Evolutionary conservation across 1,284 basidiomycete genomes (phyloP), one percentile per base, ranked within the genome.

Genomic region (Wallemia hederae): DNA sequence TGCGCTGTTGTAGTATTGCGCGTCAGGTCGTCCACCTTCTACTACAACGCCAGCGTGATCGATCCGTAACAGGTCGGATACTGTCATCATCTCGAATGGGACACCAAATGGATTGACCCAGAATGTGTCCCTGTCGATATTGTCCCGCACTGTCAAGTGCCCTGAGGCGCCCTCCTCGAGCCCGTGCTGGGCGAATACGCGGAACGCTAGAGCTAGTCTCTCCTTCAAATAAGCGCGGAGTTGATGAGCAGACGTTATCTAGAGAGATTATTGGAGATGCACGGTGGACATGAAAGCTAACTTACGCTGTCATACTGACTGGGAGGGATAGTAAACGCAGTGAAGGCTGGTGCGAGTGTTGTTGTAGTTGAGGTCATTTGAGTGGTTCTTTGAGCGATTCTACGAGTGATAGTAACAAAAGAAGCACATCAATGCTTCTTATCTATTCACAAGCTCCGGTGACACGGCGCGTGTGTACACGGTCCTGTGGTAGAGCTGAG

Each of bases 131-230:
- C 71, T 68, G 58, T 72, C 71, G 63, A 78, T 72, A 3, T 74
- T 72, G 64, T 79, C 78, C 66, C 78, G 73, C 58, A 80, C 76
- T 24, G 80, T 82, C 63, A 82, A 77, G 67, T 81, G 79, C 0
- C 78, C 78, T 2, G 77, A 75, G n/a, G 76, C 72, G 11, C 79
- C 79, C 64, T 81, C 79, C 60, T 78, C 78, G 64, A 74, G 79
- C 1, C 78, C 78, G 24, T 75, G 67, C 61, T 75, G 72, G 26
- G 74, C 77, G 73, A 72, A 69, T 60, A 70, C 66, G 56, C 77
- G 69, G 66, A 75, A 74, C 0, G 76, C 66, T 70, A 75, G 57
- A 0, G 75, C 77, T 27, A 80, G 72, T 27, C 77, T 69, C 64
- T 77, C 76, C 68, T 79, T 79, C 60, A 76, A 66, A 60, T 70